Conservation (phyloP, 1,284 basidiomycete species). For the Cryptococcus neoformans region DNA sequence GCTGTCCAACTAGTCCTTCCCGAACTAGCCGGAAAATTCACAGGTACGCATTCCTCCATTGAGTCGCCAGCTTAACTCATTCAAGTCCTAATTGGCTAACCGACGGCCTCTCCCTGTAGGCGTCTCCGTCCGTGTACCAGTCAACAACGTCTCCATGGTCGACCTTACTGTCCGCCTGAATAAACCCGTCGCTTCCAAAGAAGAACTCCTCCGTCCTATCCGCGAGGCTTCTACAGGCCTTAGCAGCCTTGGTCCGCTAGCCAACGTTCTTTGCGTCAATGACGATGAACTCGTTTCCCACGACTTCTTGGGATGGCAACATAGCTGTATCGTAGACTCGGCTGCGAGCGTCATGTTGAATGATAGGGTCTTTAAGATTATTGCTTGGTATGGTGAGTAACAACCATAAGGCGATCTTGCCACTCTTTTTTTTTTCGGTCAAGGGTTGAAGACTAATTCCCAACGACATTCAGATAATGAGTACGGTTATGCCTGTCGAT, state of each 20-base stretch:
- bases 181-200: conserved; percentile 38
- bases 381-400: conserved; percentile 44
- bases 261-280: conserved; percentile 38
- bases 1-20: conserved; percentile 50
- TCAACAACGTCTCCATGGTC: conserved; percentile 51
- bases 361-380: conserved; percentile 45
- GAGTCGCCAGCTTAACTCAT: neutral
- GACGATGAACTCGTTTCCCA: conserved; percentile 51
- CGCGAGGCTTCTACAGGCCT: conserved; percentile 31
- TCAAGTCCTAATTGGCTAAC: too few species aligned
- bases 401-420: neutral
- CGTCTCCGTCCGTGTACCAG: conserved; percentile 50
- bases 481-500: neutral
- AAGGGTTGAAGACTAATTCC: neutral
- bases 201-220: conserved; percentile 46
- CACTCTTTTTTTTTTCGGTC: neutral
- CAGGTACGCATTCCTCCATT: conserved; percentile 26
- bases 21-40: conserved; percentile 50
- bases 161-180: conserved; percentile 49
- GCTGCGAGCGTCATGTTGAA: conserved; percentile 46
- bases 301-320: conserved; percentile 44
- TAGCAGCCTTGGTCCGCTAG: conserved; percentile 13
- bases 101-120: conserved; percentile 17
- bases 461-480: neutral
- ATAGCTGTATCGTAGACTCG: conserved; percentile 44